A percentile compares a stretch with the other conserved stretches of the same genome.
Evolutionary conservation across 352 stramenopile species (phyloP).

Genomic region (Globisporangium echinulatum): DNA sequence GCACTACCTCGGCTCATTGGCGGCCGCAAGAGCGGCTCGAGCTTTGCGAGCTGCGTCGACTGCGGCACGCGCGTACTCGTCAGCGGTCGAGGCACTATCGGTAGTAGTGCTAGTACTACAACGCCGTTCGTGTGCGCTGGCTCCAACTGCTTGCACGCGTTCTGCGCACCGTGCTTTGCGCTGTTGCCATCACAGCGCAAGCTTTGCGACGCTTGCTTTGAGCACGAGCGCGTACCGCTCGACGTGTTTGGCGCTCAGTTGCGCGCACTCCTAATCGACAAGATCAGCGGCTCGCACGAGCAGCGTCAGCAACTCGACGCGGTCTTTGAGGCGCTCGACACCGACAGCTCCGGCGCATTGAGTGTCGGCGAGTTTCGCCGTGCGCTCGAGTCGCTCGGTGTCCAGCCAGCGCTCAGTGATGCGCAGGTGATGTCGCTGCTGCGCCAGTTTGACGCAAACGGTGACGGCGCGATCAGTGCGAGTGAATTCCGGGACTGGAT

Average conservation of each 20-base stretch:
- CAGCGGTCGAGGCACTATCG: conserved; percentile 16
- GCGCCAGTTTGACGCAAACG: conserved; percentile 63
- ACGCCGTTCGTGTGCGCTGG: conserved; percentile 30
- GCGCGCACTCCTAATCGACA: conserved; percentile 55
- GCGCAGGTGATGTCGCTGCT: conserved; percentile 46
- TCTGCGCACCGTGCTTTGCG: conserved; percentile 50
- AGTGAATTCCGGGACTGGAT: conserved; percentile 69
- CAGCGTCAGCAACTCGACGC: conserved; percentile 32
- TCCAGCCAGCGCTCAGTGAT: conserved; percentile 46
- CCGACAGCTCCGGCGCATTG: conserved; percentile 51
- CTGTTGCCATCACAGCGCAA: conserved; percentile 40
- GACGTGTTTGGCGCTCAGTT: conserved; percentile 60
- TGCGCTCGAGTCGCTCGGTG: conserved; percentile 34
- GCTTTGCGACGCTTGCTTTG: conserved; percentile 72
- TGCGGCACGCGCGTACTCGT: conserved; percentile 36
- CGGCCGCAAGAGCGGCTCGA: conserved; percentile 60
- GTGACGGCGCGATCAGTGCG: conserved; percentile 57
- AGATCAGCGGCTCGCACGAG: conserved; percentile 34
- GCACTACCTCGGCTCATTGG: conserved; percentile 63
- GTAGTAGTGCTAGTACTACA: neutral
- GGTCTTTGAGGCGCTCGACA: conserved; percentile 52
- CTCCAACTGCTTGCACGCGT: conserved; percentile 49
- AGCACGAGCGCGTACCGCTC: conserved; percentile 39
- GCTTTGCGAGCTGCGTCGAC: conserved; percentile 47
- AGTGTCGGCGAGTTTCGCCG: conserved; percentile 49